Percentiles rank a stretch among this genome's conserved stretches.
phyloP scores from a whole-genome alignment of 2,329 filamentous ascomycete genomes.

The Passalora sequoiae region DNA sequence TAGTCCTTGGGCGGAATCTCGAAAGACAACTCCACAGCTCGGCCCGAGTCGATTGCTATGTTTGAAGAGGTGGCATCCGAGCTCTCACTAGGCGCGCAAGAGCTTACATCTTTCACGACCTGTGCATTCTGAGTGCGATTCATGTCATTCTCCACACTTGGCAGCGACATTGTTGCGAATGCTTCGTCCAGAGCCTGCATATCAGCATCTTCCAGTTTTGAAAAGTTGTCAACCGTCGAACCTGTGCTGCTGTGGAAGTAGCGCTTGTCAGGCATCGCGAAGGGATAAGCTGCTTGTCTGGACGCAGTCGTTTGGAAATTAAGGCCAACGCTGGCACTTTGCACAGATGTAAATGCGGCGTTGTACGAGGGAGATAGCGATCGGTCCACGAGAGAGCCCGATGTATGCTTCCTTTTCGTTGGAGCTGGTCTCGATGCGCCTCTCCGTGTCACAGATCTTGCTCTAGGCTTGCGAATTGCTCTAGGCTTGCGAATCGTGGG shows the following conservation, averaged over 20 bases:
- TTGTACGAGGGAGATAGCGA: too few species aligned
- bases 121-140: too few species aligned
- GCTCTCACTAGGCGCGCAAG: too few species aligned
- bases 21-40: slow-evolving; percentile 11
- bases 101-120: too few species aligned
- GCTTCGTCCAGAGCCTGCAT: background rate
- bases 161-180: background rate
- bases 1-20: slow-evolving; percentile 27
- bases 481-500: background rate
- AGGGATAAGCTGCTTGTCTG: background rate
- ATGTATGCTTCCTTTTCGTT: background rate
- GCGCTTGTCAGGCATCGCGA: background rate
- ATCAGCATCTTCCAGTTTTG: background rate
- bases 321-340: background rate
- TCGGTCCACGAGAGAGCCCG: too few species aligned
- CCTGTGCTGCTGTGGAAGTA: background rate
- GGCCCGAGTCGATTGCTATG: too few species aligned
- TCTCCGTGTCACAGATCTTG: too few species aligned
- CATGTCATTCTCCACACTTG: too few species aligned
- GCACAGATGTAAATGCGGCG: too few species aligned
- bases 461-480: background rate
- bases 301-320: background rate
- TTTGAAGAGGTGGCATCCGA: too few species aligned
- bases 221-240: background rate
- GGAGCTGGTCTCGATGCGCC: background rate